Conservation (phyloP, 768 basidiomycete species). For the Cantharellus anzutake region DNA sequence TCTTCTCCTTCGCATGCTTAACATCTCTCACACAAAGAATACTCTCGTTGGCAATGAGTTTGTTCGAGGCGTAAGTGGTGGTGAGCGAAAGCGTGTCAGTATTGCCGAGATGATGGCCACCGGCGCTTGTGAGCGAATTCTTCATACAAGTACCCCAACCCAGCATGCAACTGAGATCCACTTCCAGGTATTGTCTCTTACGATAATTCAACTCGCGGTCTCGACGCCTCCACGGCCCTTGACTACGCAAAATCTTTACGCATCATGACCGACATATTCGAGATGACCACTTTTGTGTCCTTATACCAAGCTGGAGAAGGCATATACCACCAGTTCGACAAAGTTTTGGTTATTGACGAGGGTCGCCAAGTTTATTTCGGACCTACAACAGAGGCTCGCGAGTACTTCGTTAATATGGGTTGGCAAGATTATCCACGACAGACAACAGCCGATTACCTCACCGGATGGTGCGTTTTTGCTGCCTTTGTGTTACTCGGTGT, state of each 20-base stretch:
- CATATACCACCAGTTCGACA: conserved; percentile 1
- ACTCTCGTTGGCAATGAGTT: conserved; percentile 64
- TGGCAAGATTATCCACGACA: conserved; percentile 27
- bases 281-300: conserved; percentile 6
- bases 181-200: conserved; percentile 11
- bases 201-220: conserved; percentile 11
- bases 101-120: conserved; percentile 63
- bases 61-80: conserved; percentile 51
- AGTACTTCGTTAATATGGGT: conserved; percentile 28
- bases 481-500: too few relatives aligned
- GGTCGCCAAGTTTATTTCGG: conserved; percentile 33
- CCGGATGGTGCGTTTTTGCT: conserved; percentile 12
- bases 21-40: conserved; percentile 48
- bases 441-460: conserved; percentile 30
- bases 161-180: conserved; percentile 21
- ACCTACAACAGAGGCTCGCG: conserved; percentile 19
- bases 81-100: conserved; percentile 69
- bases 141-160: conserved; percentile 56
- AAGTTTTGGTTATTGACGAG: conserved; percentile 26
- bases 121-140: conserved; percentile 20
- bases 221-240: conserved; percentile 19
- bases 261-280: conserved; percentile 22
- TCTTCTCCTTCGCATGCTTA: conserved; percentile 47
- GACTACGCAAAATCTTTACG: conserved; percentile 29
- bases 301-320: conserved; percentile 2